Conservation (phyloP, 2,329 filamentous ascomycete genomes). For the Blastomyces parvus region DNA sequence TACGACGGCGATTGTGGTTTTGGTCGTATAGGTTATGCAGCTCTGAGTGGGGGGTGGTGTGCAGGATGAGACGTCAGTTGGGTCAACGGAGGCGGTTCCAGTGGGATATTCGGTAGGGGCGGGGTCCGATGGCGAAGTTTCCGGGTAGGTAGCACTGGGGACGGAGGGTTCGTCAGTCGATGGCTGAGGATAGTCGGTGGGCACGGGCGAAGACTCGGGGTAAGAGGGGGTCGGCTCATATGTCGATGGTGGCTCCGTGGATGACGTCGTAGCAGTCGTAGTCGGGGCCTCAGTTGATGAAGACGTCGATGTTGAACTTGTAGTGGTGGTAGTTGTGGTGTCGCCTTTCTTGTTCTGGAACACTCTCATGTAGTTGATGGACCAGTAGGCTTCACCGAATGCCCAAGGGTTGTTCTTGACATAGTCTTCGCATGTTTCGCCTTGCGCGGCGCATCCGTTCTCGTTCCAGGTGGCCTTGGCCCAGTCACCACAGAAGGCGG, state of each 20-base stretch:
- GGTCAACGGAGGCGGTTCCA: not conserved
- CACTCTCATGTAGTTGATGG: slow-evolving; percentile 59
- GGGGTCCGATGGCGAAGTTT: not conserved
- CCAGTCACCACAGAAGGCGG: slow-evolving; percentile 76
- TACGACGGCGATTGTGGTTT: slow-evolving; percentile 1
- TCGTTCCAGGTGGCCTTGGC: slow-evolving; percentile 57
- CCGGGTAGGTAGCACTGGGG: not conserved
- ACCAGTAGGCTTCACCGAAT: slow-evolving; percentile 67
- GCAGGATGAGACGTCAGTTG: not conserved
- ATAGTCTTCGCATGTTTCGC: slow-evolving; percentile 57
- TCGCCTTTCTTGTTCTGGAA: slow-evolving; percentile 33
- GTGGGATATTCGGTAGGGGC: not conserved
- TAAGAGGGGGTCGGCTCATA: no score
- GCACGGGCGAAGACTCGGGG: no score
- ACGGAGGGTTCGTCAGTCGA: not conserved
- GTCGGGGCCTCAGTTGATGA: not conserved
- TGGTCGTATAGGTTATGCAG: slow-evolving; percentile 4
- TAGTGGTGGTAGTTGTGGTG: not conserved
- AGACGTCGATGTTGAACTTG: not conserved
- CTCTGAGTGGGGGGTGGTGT: not conserved
- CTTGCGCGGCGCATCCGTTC: slow-evolving; percentile 51
- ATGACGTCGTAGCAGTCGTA: not conserved
- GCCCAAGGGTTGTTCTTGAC: slow-evolving; percentile 56
- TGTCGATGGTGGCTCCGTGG: slow-evolving; percentile 27
- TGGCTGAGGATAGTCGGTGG: not conserved